phyloP scores from a whole-genome alignment of 768 basidiomycete genomes.

The Mycena maculata region DNA sequence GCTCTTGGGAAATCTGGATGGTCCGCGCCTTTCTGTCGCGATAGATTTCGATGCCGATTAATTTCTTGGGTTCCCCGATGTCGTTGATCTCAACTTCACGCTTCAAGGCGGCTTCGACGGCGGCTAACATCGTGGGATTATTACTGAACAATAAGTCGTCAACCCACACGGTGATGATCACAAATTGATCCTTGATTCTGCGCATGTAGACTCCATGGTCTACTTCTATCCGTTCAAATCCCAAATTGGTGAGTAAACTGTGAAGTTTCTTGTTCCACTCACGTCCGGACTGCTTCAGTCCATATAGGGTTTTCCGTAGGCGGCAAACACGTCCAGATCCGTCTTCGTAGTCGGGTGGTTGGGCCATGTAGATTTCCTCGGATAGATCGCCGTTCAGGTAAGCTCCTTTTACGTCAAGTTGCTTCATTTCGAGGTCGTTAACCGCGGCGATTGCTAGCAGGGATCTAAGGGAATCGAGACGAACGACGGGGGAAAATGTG shows the following conservation, averaged over 20 bases:
- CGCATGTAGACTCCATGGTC: constrained; percentile 39
- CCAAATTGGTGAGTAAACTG: constrained; percentile 29
- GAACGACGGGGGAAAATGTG: constrained; percentile 16
- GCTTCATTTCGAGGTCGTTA: constrained; percentile 15
- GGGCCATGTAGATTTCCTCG: no score
- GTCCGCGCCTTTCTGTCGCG: constrained; percentile 1
- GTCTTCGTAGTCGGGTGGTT: no score
- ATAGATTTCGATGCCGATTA: constrained; percentile 42
- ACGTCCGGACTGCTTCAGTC: constrained; percentile 6
- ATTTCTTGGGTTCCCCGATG: constrained; percentile 32
- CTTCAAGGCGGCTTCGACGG: constrained; percentile 26
- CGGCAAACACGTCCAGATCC: constrained; percentile 8
- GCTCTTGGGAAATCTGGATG: no score
- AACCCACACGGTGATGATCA: constrained; percentile 43
- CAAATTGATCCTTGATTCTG: background rate
- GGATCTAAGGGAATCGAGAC: constrained; percentile 13
- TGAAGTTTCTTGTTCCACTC: constrained; percentile 45
- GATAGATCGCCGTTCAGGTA: no score
- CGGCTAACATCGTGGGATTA: constrained; percentile 8
- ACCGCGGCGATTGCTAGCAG: constrained; percentile 16
- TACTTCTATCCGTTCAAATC: constrained; percentile 31
- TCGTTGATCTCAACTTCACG: constrained; percentile 35
- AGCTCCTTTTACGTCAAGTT: no score
- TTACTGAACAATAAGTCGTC: constrained; percentile 40
- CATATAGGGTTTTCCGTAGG: constrained; percentile 1